phyloP scores from a whole-genome alignment of 2,329 filamentous ascomycete genomes.

The Colletotrichum sp. region DNA sequence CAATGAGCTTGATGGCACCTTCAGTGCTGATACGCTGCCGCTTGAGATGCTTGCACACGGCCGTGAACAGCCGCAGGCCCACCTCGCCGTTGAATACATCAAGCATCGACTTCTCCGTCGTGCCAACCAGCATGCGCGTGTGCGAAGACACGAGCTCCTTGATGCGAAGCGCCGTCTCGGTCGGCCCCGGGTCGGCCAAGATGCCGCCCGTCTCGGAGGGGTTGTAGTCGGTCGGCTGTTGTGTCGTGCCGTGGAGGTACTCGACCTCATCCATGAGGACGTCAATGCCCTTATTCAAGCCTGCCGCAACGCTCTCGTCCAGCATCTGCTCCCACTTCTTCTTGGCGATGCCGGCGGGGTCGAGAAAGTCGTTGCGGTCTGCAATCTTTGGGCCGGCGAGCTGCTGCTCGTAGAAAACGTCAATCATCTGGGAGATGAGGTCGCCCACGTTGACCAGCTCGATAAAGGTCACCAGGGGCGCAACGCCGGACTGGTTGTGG shows the following conservation, averaged over 20 bases:
- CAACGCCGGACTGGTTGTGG: conserved; percentile 75
- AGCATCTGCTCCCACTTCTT: conserved; percentile 99
- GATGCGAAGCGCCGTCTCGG: conserved; percentile 77
- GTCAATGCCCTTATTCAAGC: conserved; percentile 96
- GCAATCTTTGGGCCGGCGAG: conserved; percentile 81
- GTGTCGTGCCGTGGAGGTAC: conserved; percentile 88
- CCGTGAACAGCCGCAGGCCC: conserved; percentile 87
- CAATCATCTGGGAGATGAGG: conserved; percentile 97
- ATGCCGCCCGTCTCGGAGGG: conserved; percentile 53
- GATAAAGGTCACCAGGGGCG: conserved; percentile 92
- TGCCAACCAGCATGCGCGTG: conserved; percentile 90
- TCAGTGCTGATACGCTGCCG: conserved; percentile 90
- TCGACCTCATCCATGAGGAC: conserved; percentile 99
- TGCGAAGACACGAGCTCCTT: conserved; percentile 87
- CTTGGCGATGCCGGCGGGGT: conserved; percentile 91
- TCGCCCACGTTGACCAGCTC: conserved; percentile 98
- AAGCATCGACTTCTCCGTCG: conserved; percentile 96
- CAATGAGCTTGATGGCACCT: conserved; percentile 90
- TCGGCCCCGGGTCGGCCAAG: conserved; percentile 71
- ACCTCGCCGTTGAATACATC: conserved; percentile 99
- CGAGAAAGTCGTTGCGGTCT: conserved; percentile 93
- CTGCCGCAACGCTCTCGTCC: conserved; percentile 93
- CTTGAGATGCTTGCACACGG: conserved; percentile 96
- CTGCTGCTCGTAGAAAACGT: conserved; percentile 98
- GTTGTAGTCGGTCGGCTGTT: conserved; percentile 89